Base-by-base conservation (phyloP, 208 protist species). In the Phytomonas sp. region DNA sequence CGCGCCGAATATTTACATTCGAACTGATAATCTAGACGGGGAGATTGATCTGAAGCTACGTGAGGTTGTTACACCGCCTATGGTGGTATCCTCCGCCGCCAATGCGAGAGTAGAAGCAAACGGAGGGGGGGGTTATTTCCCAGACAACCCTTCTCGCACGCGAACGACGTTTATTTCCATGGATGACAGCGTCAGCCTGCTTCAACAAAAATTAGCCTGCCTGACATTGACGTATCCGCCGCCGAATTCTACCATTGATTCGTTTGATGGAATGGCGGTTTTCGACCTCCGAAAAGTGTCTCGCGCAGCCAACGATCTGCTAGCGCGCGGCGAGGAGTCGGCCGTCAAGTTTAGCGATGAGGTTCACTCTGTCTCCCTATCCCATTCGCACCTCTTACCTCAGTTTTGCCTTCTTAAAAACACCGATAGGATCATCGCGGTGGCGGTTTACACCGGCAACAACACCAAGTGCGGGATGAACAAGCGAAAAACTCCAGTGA, bases 381-480 rank as follows among this genome's bases (percentile, higher is more conserved):
- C 81, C 4, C 77, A 87, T 60, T 64, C 72, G 20, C 84, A 98
- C 56, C 69, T 97, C 2, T 70, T 98, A 11, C 93, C 92, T 20
- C 95, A 98, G 73, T 92, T 91, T 5, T 94, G 83, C 40, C 11
- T 87, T 46, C 62, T 98, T 11, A 91, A 93, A 70, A 97, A 97
- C 68, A 93, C 89, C 4, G 76, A 90, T 20, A 62, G 62, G 23
- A 80, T 81, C 7, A 83, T 97, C 26, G 94, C 90, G 61, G 70
- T 98, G 0, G 93, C 86, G 0, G 91, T 98, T 4, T 99, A 98
- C 73, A 98, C 97, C 7, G 97, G 97, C n/a, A 76, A 92, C 59
- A 87, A 99, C 37, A 99, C 96, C 0, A 99, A 98, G 76, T 91
- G 92, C 51, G 85, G 93, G 31, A 88, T 92, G 82, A 98, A 98